These are phyloP conservation scores for Phaeolepiota aurea DNA, from an alignment of 768 basidiomycete genomes.

Conservation along the genomic window DNA sequence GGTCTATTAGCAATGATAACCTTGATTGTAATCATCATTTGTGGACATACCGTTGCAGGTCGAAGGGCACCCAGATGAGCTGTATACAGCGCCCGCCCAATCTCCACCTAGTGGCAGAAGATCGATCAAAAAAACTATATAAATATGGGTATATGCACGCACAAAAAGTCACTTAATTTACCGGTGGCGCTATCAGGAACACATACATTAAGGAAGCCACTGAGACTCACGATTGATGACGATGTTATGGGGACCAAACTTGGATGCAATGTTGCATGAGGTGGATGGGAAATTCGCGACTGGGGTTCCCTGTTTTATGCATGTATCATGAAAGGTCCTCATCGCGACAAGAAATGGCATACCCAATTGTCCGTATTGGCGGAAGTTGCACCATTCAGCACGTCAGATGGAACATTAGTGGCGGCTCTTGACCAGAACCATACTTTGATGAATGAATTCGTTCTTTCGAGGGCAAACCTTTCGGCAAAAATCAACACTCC, in stretches of 20 bases:
- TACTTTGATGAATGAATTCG: conserved; percentile 44
- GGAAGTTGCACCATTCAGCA: conserved; percentile 26
- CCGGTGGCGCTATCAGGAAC: too few species aligned
- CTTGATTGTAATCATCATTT: too few species aligned
- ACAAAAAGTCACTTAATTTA: conserved; percentile 34
- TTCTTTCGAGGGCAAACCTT: conserved; percentile 61
- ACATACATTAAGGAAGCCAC: too few species aligned
- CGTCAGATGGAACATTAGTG: conserved; percentile 36
- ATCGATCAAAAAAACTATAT: neutral
- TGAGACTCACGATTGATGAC: conserved; percentile 60
- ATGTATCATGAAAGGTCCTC: neutral
- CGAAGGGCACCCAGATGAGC: conserved; percentile 39
- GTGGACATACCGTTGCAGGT: conserved; percentile 41
- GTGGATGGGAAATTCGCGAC: conserved; percentile 52
- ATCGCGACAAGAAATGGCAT: conserved; percentile 6
- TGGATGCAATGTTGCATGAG: conserved; percentile 45
- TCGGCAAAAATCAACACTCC: neutral
- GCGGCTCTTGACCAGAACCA: conserved; percentile 67
- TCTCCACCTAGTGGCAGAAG: conserved; percentile 28
- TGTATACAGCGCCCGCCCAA: conserved; percentile 46
- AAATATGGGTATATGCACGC: conserved; percentile 5
- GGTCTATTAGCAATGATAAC: too few species aligned
- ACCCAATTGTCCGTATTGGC: conserved; percentile 51
- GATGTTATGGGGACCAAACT: conserved; percentile 52
- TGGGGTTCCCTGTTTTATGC: conserved; percentile 38